Evolutionary conservation across 768 basidiomycete genomes (phyloP).

Genomic region (Chalciporus sphaerocephalus): DNA sequence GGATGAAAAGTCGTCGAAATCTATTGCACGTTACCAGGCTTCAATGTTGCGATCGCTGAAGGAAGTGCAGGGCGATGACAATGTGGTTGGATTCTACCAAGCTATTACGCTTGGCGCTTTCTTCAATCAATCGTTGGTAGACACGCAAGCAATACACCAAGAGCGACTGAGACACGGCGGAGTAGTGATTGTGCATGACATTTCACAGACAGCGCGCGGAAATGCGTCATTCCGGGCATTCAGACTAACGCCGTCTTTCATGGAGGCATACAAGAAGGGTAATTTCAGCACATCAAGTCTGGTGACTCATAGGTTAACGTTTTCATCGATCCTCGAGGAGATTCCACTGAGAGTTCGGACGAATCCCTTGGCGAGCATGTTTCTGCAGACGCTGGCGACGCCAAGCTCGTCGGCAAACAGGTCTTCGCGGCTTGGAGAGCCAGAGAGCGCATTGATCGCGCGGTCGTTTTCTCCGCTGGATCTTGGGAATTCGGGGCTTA

Average conservation of each 20-base stretch:
- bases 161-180: slow-evolving; percentile 84
- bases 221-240: slow-evolving; percentile 89
- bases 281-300: slow-evolving; percentile 85
- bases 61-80: slow-evolving; percentile 89
- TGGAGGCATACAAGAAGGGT: slow-evolving; percentile 75
- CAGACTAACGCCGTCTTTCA: slow-evolving; percentile 72
- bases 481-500: slow-evolving; percentile 64
- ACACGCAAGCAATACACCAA: slow-evolving; percentile 81
- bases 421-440: slow-evolving; percentile 37
- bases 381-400: slow-evolving; percentile 61
- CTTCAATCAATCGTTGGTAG: slow-evolving; percentile 74
- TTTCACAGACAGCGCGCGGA: slow-evolving; percentile 73
- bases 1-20: slow-evolving; percentile 77
- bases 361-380: slow-evolving; percentile 74
- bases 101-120: slow-evolving; percentile 83
- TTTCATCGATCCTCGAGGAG: slow-evolving; percentile 82
- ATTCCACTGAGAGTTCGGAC: slow-evolving; percentile 81
- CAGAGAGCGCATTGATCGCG: slow-evolving; percentile 41
- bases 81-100: slow-evolving; percentile 92
- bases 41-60: slow-evolving; percentile 84
- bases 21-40: slow-evolving; percentile 72
- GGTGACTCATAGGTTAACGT: slow-evolving; percentile 75
- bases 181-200: slow-evolving; percentile 78
- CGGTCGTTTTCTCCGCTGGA: slow-evolving; percentile 67
- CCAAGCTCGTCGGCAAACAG: slow-evolving; percentile 35